Evolutionary conservation across 768 basidiomycete species (phyloP).

Genomic region (Pisolithus marmoratus): DNA sequence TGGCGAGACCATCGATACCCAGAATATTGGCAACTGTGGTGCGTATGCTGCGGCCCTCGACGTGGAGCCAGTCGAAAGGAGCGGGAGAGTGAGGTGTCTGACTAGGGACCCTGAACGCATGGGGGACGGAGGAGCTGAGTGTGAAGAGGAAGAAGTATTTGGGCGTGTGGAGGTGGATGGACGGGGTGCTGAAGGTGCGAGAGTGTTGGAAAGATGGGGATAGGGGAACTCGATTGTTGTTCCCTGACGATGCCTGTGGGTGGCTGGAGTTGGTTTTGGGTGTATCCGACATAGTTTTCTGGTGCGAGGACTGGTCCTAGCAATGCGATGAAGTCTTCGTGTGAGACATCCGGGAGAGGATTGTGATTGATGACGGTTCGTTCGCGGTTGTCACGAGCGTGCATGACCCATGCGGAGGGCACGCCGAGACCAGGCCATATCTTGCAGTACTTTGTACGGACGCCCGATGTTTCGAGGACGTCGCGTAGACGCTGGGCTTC

Average conservation of each 20-base stretch:
- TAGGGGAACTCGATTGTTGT: slow-evolving; percentile 21
- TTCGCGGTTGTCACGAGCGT: slow-evolving; percentile 60
- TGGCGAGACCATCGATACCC: slow-evolving; percentile 75
- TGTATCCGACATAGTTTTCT: slow-evolving; percentile 57
- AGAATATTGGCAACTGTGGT: slow-evolving; percentile 74
- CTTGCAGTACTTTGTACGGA: slow-evolving; percentile 70
- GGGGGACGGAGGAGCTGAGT: slow-evolving; percentile 10
- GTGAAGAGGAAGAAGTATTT: slow-evolving; percentile 23
- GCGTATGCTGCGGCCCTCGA: slow-evolving; percentile 76
- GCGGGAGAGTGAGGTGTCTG: slow-evolving; percentile 56
- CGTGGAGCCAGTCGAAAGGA: slow-evolving; percentile 84
- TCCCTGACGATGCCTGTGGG: slow-evolving; percentile 17
- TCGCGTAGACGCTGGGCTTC: slow-evolving; percentile 60
- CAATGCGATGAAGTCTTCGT: slow-evolving; percentile 78
- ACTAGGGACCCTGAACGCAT: slow-evolving; percentile 20
- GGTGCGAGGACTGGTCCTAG: slow-evolving; percentile 78
- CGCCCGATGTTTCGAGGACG: slow-evolving; percentile 61
- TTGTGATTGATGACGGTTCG: slow-evolving; percentile 83
- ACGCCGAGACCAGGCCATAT: slow-evolving; percentile 67
- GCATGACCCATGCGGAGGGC: slow-evolving; percentile 77
- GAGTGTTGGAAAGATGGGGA: slow-evolving; percentile 21
- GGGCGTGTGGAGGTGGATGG: slow-evolving; percentile 30
- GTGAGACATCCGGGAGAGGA: slow-evolving; percentile 79
- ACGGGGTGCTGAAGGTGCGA: slow-evolving; percentile 24
- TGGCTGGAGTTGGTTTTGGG: slow-evolving; percentile 12